Percentiles rank a stretch among this genome's conserved stretches.
Evolutionary conservation across 176 grass and related monocot genomes (phyloP).

Genomic region (Oropetium thomaeum): DNA sequence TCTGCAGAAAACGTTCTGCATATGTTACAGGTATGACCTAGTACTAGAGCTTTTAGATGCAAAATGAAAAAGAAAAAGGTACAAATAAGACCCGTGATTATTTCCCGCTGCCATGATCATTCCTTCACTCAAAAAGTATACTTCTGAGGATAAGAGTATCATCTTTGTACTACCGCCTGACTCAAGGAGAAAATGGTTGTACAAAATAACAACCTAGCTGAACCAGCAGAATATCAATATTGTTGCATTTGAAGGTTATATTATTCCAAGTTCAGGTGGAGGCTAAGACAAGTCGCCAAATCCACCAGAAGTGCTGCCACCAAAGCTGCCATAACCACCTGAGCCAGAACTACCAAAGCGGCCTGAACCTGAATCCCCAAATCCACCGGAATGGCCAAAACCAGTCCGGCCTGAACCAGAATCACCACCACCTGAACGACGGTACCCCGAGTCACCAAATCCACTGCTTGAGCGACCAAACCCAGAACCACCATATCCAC

Average conservation of each 20-base stretch:
- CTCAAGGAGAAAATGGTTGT: neutral
- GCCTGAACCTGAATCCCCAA: slow-evolving; percentile 44
- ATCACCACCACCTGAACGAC: slow-evolving; percentile 33
- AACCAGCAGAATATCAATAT: slow-evolving; percentile 8
- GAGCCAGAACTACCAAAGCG: slow-evolving; percentile 44
- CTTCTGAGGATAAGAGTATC: neutral
- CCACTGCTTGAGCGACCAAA: slow-evolving; percentile 37
- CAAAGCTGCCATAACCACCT: slow-evolving; percentile 57
- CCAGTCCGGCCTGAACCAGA: slow-evolving; percentile 24
- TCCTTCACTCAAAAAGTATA: neutral
- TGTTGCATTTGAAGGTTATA: neutral
- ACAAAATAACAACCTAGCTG: neutral
- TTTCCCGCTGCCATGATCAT: slow-evolving; percentile 27
- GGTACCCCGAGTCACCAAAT: slow-evolving; percentile 32
- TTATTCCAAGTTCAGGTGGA: neutral
- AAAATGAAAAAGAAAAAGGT: neutral
- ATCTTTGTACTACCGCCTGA: neutral
- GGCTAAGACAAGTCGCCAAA: slow-evolving; percentile 36
- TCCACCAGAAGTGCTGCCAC: slow-evolving; percentile 27
- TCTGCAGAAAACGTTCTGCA: slow-evolving; percentile 35
- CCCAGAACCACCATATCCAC: slow-evolving; percentile 27
- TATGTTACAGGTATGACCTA: slow-evolving; percentile 50
- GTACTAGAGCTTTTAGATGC: neutral
- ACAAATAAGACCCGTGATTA: slow-evolving; percentile 17
- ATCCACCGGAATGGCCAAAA: slow-evolving; percentile 43